A percentile compares a stretch with the other conserved stretches of the same genome.
Conservation (phyloP, 2,329 filamentous ascomycete species). For the Pseudogymnoascus sp. region DNA sequence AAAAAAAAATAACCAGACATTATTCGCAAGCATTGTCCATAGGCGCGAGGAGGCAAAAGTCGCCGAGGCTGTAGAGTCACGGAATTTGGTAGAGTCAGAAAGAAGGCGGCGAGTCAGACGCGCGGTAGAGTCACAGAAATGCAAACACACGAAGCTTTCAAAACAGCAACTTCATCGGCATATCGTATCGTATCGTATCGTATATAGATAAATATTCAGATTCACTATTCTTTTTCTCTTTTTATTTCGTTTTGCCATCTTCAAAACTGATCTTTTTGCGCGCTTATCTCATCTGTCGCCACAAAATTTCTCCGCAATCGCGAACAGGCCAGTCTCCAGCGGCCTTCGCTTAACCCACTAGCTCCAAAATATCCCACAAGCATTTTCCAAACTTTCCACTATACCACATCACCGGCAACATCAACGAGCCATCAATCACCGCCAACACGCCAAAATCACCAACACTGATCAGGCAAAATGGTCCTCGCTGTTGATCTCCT, state of each 20-base stretch:
- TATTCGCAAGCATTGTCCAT: not conserved
- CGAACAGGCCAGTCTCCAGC: slow-evolving; percentile 2
- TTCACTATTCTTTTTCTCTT: not conserved
- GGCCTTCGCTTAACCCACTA: slow-evolving; percentile 5
- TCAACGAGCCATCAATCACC: slow-evolving; percentile 8
- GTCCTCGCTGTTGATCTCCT: slow-evolving; percentile 99
- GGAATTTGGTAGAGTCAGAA: not conserved
- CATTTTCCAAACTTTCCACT: slow-evolving; percentile 8
- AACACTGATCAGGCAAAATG: slow-evolving; percentile 37
- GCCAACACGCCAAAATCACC: slow-evolving; percentile 8
- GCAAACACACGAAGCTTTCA: not conserved
- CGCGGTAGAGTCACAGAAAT: not conserved
- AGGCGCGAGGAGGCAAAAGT: not conserved
- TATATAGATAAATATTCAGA: not conserved
- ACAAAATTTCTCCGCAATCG: slow-evolving; percentile 3
- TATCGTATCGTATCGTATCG: not conserved
- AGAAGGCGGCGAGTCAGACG: not conserved
- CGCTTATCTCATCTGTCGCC: slow-evolving; percentile 1
- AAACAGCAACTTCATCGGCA: not conserved
- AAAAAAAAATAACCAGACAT: too few relatives aligned
- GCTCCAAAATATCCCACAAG: slow-evolving; percentile 8
- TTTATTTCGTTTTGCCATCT: not conserved
- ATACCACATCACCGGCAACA: slow-evolving; percentile 7
- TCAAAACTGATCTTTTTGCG: not conserved
- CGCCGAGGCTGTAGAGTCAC: not conserved